A percentile compares a stretch with the other conserved stretches of the same genome.
Conservation (phyloP, 768 basidiomycete species). For the Rubroboletus pulcherrimus region DNA sequence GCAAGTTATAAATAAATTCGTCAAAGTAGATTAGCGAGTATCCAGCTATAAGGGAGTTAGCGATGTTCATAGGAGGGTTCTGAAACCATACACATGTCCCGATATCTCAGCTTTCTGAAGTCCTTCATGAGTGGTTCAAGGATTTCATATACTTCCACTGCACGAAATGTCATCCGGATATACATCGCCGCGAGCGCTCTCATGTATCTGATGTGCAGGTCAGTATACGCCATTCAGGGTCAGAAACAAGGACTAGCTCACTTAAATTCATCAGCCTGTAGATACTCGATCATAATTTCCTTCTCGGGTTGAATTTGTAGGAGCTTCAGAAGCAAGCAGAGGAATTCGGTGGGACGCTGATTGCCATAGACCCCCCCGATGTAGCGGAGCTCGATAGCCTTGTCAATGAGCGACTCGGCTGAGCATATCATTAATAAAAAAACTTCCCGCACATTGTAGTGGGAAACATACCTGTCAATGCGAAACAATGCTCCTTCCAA, state of each 20-base stretch:
- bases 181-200: constrained; percentile 92
- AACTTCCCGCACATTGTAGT: neutral
- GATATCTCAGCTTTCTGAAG: constrained; percentile 80
- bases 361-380: constrained; percentile 97
- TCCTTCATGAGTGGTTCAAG: constrained; percentile 95
- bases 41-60: constrained; percentile 54
- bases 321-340: constrained; percentile 89
- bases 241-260: constrained; percentile 36
- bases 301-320: constrained; percentile 97
- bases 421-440: constrained; percentile 1
- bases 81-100: constrained; percentile 66
- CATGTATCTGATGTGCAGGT: constrained; percentile 62
- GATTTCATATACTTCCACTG: constrained; percentile 88
- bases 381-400: constrained; percentile 73
- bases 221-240: neutral
- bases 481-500: constrained; percentile 99
- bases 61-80: neutral
- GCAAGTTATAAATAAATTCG: constrained; percentile 81
- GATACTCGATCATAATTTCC: constrained; percentile 93
- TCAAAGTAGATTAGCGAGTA: constrained; percentile 87
- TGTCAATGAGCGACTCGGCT: constrained; percentile 95
- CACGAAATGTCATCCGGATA: constrained; percentile 88
- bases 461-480: constrained; percentile 69
- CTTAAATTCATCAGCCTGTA: constrained; percentile 98
- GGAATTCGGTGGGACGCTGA: constrained; percentile 90